Evolutionary conservation across 305 asterid species (phyloP).

Genomic region (Striga hermonthica): DNA sequence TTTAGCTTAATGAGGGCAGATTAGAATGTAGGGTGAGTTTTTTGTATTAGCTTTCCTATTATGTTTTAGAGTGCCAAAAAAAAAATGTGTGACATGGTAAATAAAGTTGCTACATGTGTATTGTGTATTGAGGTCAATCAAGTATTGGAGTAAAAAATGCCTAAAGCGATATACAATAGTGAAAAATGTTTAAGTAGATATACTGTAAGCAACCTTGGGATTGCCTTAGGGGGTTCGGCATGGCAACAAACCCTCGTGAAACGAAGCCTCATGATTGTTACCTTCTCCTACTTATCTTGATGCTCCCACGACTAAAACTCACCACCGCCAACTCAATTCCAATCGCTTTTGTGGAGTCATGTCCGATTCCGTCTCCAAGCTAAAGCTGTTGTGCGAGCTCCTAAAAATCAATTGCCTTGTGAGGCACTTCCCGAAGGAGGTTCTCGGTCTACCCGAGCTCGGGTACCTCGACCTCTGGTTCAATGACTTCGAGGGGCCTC

Average conservation of each 20-base stretch:
- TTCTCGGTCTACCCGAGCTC: constrained; percentile 54
- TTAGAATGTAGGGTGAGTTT: background rate
- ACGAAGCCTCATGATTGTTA: constrained; percentile 52
- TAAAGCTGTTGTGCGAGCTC: constrained; percentile 53
- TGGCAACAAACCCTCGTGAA: constrained; percentile 40
- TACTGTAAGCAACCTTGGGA: constrained; percentile 59
- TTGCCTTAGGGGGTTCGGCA: constrained; percentile 45
- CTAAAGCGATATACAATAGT: no score
- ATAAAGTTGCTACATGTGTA: no score
- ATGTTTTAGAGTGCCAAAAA: no score
- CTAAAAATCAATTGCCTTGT: constrained; percentile 87
- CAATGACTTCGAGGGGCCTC: constrained; percentile 81
- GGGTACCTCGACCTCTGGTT: constrained; percentile 72
- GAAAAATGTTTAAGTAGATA: no score
- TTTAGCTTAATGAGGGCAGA: background rate
- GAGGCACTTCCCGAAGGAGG: constrained; percentile 65
- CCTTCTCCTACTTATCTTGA: constrained; percentile 32
- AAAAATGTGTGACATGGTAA: no score
- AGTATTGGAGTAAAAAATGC: no score
- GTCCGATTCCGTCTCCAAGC: constrained; percentile 47
- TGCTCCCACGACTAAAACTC: constrained; percentile 45
- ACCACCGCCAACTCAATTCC: constrained; percentile 73
- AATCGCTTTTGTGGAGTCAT: constrained; percentile 81
- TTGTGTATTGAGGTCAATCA: no score
- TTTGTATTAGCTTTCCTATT: no score